These are phyloP conservation scores for Stentor coeruleus DNA, from an alignment of 73 alveolate species.

Conservation along the genomic window DNA sequence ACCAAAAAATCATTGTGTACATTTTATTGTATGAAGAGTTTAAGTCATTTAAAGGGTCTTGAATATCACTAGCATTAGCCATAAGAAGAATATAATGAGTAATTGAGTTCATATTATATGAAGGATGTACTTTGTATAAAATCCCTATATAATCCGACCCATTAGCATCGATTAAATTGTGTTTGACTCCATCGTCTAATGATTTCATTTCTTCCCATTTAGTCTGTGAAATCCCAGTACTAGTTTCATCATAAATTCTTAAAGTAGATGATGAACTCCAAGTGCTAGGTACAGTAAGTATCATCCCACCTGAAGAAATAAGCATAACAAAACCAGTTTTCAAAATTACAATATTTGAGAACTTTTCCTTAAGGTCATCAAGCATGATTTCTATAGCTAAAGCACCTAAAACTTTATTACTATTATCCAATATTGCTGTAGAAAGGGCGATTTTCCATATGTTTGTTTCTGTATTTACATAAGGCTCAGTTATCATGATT, in stretches of 20 bases:
- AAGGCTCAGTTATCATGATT: not conserved
- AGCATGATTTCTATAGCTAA: not conserved
- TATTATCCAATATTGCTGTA: not conserved
- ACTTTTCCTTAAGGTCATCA: not conserved
- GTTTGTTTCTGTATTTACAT: not conserved
- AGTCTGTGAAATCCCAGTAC: not conserved
- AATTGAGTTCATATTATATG: not conserved
- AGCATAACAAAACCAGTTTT: not conserved
- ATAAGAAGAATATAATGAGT: not conserved
- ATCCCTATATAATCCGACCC: slow-evolving; percentile 6
- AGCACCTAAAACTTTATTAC: not conserved
- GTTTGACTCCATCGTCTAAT: not conserved
- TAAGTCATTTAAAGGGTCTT: not conserved
- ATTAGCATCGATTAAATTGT: not conserved
- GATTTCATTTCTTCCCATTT: not conserved
- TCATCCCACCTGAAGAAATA: not conserved
- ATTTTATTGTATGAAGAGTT: not conserved
- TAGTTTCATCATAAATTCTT: slow-evolving; percentile 17
- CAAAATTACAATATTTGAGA: not conserved
- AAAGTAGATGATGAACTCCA: not conserved
- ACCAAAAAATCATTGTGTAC: not conserved
- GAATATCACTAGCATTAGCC: not conserved
- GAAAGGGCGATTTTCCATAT: slow-evolving; percentile 6
- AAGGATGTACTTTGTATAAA: not conserved
- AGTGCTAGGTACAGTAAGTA: slow-evolving; percentile 3